Conservation (phyloP, 176 grass and related monocot species). For the Juncus inflexus region DNA sequence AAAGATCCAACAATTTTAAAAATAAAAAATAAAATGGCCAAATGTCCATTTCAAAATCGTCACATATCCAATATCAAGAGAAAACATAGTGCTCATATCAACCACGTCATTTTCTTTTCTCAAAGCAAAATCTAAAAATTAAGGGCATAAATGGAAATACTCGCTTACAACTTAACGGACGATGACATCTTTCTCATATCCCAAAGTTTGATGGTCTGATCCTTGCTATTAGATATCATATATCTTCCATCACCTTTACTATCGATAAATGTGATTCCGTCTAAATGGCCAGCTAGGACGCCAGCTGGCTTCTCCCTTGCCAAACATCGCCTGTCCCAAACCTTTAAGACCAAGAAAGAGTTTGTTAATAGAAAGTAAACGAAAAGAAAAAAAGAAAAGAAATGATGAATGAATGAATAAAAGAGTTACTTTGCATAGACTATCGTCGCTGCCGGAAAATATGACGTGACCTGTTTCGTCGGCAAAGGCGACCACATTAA, state of each 20-base stretch:
- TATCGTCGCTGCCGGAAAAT: slow-evolving; percentile 93
- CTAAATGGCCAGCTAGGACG: slow-evolving; percentile 71
- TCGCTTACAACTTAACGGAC: slow-evolving; percentile 28
- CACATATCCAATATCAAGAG: no score
- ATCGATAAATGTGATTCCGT: slow-evolving; percentile 94
- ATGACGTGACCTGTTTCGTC: slow-evolving; percentile 81
- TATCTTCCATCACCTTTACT: slow-evolving; percentile 81
- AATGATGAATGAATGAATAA: background rate
- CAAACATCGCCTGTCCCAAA: slow-evolving; percentile 85
- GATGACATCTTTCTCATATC: slow-evolving; percentile 90
- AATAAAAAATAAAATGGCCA: no score
- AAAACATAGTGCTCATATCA: no score
- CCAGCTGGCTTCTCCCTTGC: slow-evolving; percentile 56
- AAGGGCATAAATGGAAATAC: slow-evolving; percentile 17
- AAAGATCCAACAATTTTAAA: no score
- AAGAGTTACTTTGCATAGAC: slow-evolving; percentile 68
- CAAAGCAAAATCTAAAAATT: slow-evolving; percentile 8
- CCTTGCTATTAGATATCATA: slow-evolving; percentile 93
- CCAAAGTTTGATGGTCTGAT: slow-evolving; percentile 97
- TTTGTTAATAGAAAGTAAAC: no score
- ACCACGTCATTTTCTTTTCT: background rate
- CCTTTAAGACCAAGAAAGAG: slow-evolving; percentile 26
- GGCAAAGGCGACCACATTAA: slow-evolving; percentile 81
- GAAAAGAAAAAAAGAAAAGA: background rate
- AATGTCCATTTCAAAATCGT: no score